Evolutionary conservation across 192 early-diverging fungal species (phyloP), one percentile per base, ranked within the genome.

Genomic region (Phycomyces blakesleeanus): DNA sequence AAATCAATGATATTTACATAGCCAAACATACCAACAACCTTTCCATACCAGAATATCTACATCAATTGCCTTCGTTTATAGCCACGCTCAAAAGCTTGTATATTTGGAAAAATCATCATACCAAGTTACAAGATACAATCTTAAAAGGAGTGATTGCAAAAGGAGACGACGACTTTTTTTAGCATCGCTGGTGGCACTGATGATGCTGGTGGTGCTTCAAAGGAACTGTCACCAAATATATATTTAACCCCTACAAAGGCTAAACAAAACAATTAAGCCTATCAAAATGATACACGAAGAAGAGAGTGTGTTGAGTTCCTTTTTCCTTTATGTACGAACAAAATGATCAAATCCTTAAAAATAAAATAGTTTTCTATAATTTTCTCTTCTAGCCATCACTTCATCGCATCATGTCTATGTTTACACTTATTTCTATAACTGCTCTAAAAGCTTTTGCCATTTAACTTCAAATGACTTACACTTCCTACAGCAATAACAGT

Each of bases 61-160:
- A 55, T 29, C 54, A 55, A 55, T 55, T 55, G 54, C 54, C 54
- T 55, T 55, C 54, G 54, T 55, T 55, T 25, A 55, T 55, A 55
- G 22, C 54, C 54, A 55, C 54, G 29, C 54, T 55, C 22, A 55
- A 55, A 55, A 55, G 27, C 54, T 55, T 55, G 54, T 55, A 55
- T 55, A 55, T 55, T 55, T 55, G 54, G 54, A 55, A 37, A 55
- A 55, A 55, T 55, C 54, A 55, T 55, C 54, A 55, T 55, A 55
- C 29, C 54, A 55, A 55, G 54, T 55, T 55, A 55, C 54, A 55
- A 25, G 54, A 55, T 55, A 55, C 54, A 55, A 55, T 55, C 54
- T 55, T 55, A 55, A 25, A 22, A 55, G 54, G 54, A 55, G 54
- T 55, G 29, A 25, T 55, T 55, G 54, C 54, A 55, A 55, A 55